These are phyloP conservation scores for Lipomyces sp. DNA, from an alignment of 805 yeast genomes.

Conservation along the genomic window DNA sequence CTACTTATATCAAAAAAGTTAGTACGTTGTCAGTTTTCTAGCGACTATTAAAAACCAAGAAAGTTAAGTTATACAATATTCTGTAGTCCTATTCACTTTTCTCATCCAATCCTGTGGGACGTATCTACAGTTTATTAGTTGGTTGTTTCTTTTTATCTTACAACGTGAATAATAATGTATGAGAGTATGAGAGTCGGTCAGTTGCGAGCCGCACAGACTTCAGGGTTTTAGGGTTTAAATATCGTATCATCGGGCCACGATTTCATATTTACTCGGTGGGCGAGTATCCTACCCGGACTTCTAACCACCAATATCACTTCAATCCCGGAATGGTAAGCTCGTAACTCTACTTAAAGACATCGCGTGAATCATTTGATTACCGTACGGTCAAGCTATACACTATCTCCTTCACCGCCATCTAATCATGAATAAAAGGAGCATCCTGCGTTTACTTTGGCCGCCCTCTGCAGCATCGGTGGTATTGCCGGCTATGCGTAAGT, in stretches of 20 bases:
- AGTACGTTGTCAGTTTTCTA: neutral
- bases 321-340: neutral
- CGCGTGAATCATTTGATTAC: neutral
- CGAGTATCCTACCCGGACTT: no score
- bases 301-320: neutral
- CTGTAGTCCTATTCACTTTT: no score
- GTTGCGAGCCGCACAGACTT: no score
- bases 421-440: slow-evolving; percentile 58
- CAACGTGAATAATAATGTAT: no score
- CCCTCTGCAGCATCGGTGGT: slow-evolving; percentile 72
- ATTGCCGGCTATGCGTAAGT: slow-evolving; percentile 64
- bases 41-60: neutral
- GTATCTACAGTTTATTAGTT: no score
- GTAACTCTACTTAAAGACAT: neutral
- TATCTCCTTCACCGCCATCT: neutral
- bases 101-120: no score
- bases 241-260: no score
- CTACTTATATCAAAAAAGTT: neutral
- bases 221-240: no score
- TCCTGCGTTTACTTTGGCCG: slow-evolving; percentile 74
- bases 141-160: no score
- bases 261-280: no score
- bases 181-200: no score
- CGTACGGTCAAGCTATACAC: neutral
- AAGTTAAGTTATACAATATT: neutral